phyloP scores from a whole-genome alignment of 257 asterid species.

The Misopates orontium region DNA sequence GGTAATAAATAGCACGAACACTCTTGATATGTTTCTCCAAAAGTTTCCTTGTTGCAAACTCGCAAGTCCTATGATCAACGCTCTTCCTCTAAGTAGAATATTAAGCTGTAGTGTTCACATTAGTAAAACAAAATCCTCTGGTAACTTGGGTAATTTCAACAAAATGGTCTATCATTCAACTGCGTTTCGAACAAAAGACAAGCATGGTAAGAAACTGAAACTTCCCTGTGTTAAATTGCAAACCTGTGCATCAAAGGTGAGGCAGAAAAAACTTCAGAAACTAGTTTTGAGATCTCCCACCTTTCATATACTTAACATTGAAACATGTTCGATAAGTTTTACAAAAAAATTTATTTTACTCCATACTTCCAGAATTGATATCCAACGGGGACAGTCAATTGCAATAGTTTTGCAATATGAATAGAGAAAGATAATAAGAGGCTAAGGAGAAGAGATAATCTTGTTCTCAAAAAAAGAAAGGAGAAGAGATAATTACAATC shows the following conservation, averaged over 20 bases:
- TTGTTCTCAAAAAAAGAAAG: no score
- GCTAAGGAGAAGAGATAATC: conserved; percentile 32
- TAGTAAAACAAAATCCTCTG: not conserved
- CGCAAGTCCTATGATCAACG: no score
- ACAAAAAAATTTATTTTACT: not conserved
- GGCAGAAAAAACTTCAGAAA: conserved; percentile 9
- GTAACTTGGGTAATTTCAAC: not conserved
- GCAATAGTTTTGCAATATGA: not conserved
- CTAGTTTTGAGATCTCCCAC: not conserved
- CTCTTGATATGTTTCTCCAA: no score
- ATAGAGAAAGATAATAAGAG: conserved; percentile 1
- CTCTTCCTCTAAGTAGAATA: not conserved
- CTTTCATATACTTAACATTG: not conserved
- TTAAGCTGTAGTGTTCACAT: not conserved
- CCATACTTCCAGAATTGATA: conserved; percentile 8
- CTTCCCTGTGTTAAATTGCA: not conserved
- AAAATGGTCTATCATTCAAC: not conserved
- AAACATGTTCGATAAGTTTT: conserved; percentile 4
- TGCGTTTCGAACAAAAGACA: not conserved
- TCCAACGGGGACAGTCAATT: conserved; percentile 2
- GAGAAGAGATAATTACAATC: no score
- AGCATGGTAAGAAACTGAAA: not conserved
- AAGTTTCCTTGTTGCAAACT: no score
- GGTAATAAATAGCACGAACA: no score
- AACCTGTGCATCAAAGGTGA: no score